Evolutionary conservation across 306 rosid genomes (phyloP), one percentile per base, ranked within the genome.

Genomic region (Malus asiatica): DNA sequence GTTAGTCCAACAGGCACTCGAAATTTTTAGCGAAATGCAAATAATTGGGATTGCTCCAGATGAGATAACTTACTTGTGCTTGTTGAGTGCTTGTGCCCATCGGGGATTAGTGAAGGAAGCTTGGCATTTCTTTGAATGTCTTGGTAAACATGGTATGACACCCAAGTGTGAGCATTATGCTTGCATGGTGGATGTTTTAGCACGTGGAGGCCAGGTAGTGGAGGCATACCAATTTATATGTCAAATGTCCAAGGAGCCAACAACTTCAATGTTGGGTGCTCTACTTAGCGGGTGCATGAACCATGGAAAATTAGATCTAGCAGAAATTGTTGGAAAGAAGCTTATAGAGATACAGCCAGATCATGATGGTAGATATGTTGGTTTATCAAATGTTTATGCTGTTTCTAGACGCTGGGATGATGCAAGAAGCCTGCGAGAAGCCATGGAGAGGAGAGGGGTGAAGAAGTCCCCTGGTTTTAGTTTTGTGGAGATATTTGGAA

Each of bases 321-420:
- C 92, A 11, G 90, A 90, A 79, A 69, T 55, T 55, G 88, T 90
- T 16, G 97, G 97, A 30, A 86, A 78, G 85, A 92, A 78, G 82
- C 97, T 92, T 80, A 83, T 92, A 58, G 89, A 87, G 84, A 81
- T 92, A 25, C 92, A 90, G 79, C 96, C 93, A 33, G 69, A 87
- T 77, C 91, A 87, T 77, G 97, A 92, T 80, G 97, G 96, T 66
- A 87, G 93, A 82, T 90, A 90, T 83, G 65, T 90, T 69, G 96
- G 96, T 45, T 77, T 90, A 46, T 84, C 97, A 38, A 92, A 90
- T 86, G 85, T 80, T 59, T 90, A 83, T 80, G 93, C 92, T 2
- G 86, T 80, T 68, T 85, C 42, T 65, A 90, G 84, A 76, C 87
- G 88, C 44, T 90, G 96, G 96, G 92, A 87, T 77, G 96, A 88